Evolutionary conservation across 495 filamentous ascomycete species (phyloP), one percentile per base, ranked within the genome.

Genomic region (Beverwykella pulmonaria): DNA sequence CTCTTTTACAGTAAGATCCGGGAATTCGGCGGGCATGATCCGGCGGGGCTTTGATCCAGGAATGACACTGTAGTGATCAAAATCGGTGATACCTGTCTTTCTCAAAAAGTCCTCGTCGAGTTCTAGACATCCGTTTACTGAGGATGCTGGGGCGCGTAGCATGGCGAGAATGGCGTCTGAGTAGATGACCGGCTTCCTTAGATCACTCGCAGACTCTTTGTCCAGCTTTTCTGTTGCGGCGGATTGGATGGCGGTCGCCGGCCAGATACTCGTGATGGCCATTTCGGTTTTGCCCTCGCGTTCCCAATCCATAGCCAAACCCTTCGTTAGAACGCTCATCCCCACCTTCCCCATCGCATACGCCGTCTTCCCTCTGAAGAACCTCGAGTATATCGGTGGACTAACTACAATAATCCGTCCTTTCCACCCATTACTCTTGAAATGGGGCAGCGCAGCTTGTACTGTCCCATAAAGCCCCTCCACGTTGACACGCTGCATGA

Each of bases 271-370:
- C 0, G 87, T 92, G 53, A 93, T 86, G 3, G 89, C 88, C 90
- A 94, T 91, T 19, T 84, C 81, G 9, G 53, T 76, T 53, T 82
- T 79, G 6, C 82, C 87, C 68, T 92, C 82, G 55, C 91, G 73
- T 61, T 86, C 79, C 73, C 90, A 91, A 71, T 96, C 92, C 88
- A 94, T 91, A 1, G 87, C 92, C 23, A 95, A 76, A 2, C 91
- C 92, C 68, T 90, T 90, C 0, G 88, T 89, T 39, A 95, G 71
- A 17, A 93, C 89, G 74, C 84, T 88, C 92, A 96, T 96, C 17
- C 80, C 90, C 17, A 93, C 85, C 73, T 96, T 96, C 55, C 90
- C 89, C 81, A 94, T 88, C 0, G 92, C 91, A 78, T 95, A 95
- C 19, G 88, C 90, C 0, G 90, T 91, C 82, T 96, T 95, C 10